Evolutionary conservation across 345 rosid genomes (phyloP), one percentile per base, ranked within the genome.

Genomic region (Mangifera indica): DNA sequence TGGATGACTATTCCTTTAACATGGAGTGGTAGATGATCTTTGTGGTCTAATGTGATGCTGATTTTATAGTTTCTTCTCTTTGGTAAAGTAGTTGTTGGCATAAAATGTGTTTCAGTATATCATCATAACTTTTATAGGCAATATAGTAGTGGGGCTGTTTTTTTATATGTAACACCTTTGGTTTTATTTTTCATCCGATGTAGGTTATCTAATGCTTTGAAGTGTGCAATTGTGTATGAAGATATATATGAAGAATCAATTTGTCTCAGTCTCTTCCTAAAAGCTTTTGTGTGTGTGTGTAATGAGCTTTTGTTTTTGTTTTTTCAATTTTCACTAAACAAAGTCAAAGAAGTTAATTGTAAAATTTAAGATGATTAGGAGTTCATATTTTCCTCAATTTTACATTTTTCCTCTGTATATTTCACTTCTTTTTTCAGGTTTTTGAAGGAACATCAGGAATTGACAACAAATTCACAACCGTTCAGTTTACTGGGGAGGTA

Each of bases 401-500:
- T 68, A 67, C 63, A 15, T 46, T 12, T 25, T 60, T 5, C n/a
- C 29, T 74, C 25, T 44, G 4, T 42, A 32, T 53, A 60, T 53
- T 49, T 25, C 74, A 65, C 6, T 63, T 21, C 53, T 72, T 77
- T 17, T 60, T 74, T 45, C 75, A 92, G 96, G 98, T 92, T 20
- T 92, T 92, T 81, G 98, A 92, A 86, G 98, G 98, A 77, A 92
- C 98, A 65, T 92, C 98, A 71, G 98, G 98, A 62, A 92, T 92
- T 52, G 98, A 92, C 79, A 92, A 90, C 84, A 92, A 92, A 80
- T 92, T 74, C 81, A 92, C 98, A 0, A 92, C 98, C 12, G 96
- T 92, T 55, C 98, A 92, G 81, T 92, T 92, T 77, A 92, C 98
- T 10, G 98, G 98, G 78, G 96, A 92, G 96, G 98, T 92, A 77